Conservation (phyloP, 1,284 basidiomycete species). For the Fomitopsis pinicola region DNA sequence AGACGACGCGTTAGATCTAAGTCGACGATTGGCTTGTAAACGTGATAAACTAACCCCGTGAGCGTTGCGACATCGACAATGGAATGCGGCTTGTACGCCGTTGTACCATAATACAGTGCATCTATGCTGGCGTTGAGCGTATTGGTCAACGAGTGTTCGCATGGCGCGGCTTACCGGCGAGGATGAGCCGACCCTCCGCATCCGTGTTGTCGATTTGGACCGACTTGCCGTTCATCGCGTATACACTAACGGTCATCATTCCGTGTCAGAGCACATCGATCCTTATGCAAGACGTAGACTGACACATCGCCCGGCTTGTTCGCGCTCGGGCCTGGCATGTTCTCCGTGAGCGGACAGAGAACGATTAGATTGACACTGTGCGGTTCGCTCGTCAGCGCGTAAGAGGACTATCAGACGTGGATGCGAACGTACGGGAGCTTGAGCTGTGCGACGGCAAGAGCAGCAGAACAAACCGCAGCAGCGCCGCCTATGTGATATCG, state of each 20-base stretch:
- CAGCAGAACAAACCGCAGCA: conserved; percentile 70
- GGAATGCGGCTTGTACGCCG: conserved; percentile 76
- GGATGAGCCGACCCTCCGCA: conserved; percentile 80
- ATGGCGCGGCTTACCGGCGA: conserved; percentile 47
- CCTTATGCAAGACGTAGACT: conserved; percentile 13
- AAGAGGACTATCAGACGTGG: background rate
- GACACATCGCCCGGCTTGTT: conserved; percentile 87
- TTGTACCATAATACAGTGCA: conserved; percentile 82
- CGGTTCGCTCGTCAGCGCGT: background rate
- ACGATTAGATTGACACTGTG: conserved; percentile 71
- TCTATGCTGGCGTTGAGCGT: conserved; percentile 36
- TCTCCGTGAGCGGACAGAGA: conserved; percentile 79
- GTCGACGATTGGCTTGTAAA: background rate
- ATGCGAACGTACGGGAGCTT: conserved; percentile 57
- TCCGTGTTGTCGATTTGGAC: conserved; percentile 90
- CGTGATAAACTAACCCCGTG: conserved; percentile 46
- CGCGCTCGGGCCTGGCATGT: conserved; percentile 81
- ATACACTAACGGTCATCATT: conserved; percentile 44
- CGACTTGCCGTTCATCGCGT: conserved; percentile 87
- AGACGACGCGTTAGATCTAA: background rate
- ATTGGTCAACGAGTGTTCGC: background rate
- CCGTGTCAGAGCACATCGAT: background rate
- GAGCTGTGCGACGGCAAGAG: conserved; percentile 79
- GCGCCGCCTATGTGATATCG: conserved; percentile 59
- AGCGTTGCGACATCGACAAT: conserved; percentile 85